phyloP scores from a whole-genome alignment of 306 rosid species.

The Lathyrus sativus region DNA sequence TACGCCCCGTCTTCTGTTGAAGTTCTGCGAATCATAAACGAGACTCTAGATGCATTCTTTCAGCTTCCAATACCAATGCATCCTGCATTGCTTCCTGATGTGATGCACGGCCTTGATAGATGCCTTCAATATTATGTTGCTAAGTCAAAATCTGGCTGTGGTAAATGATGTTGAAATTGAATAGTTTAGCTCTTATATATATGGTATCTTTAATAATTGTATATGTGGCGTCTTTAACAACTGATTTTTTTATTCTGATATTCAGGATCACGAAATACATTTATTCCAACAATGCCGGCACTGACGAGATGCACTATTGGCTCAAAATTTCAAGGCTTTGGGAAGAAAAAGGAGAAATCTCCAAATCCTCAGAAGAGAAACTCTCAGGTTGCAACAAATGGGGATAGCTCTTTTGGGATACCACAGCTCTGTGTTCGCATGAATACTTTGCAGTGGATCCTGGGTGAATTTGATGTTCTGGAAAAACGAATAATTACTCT shows the following conservation, averaged over 20 bases:
- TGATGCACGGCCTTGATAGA: slow-evolving; percentile 88
- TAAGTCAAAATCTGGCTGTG: slow-evolving; percentile 93
- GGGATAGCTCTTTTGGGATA: slow-evolving; percentile 74
- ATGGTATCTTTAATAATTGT: slow-evolving; percentile 33
- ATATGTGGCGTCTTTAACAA: slow-evolving; percentile 30
- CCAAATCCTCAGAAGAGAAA: slow-evolving; percentile 80
- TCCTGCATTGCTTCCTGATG: slow-evolving; percentile 92
- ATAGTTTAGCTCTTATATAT: slow-evolving; percentile 25
- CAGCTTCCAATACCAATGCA: slow-evolving; percentile 96
- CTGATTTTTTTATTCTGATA: slow-evolving; percentile 39
- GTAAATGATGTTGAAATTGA: slow-evolving; percentile 47
- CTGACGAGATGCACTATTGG: slow-evolving; percentile 85
- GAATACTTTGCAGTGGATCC: slow-evolving; percentile 84
- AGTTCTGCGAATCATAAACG: slow-evolving; percentile 78
- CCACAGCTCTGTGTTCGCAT: slow-evolving; percentile 82
- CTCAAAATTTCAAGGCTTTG: slow-evolving; percentile 93
- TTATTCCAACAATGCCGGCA: slow-evolving; percentile 89
- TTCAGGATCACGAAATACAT: slow-evolving; percentile 81
- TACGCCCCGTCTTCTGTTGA: slow-evolving; percentile 93
- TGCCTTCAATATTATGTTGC: slow-evolving; percentile 79
- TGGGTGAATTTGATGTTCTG: slow-evolving; percentile 78
- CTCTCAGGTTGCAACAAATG: slow-evolving; percentile 91
- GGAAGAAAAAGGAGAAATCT: slow-evolving; percentile 92
- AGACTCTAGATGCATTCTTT: slow-evolving; percentile 91
- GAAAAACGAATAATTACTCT: slow-evolving; percentile 90